phyloP scores from a whole-genome alignment of 192 early-diverging fungal genomes.

The Coemansia sp. region DNA sequence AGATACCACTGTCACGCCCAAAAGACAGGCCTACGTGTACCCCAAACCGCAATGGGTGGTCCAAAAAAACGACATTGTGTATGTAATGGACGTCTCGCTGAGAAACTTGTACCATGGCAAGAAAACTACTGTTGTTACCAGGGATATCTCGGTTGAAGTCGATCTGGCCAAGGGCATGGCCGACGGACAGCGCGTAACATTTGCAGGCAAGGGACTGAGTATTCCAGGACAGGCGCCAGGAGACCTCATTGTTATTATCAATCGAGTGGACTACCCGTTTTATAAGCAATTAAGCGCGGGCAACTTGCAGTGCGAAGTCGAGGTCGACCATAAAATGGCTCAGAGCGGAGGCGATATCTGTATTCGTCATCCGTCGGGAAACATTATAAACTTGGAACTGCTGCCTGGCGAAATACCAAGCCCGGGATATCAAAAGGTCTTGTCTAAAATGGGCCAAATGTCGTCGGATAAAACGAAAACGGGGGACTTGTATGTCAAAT shows the following conservation, averaged over 20 bases:
- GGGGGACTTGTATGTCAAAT: constrained; percentile 27
- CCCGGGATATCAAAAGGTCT: constrained; percentile 17
- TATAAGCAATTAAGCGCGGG: background rate
- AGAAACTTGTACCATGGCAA: constrained; percentile 32
- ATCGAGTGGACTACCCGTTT: constrained; percentile 31
- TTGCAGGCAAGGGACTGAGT: constrained; percentile 18
- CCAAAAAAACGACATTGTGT: constrained; percentile 38
- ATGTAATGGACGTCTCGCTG: constrained; percentile 32
- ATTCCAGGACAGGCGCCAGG: constrained; percentile 8
- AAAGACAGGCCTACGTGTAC: constrained; percentile 17
- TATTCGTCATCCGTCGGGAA: constrained; percentile 29
- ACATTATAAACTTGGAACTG: constrained; percentile 15
- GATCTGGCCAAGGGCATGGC: constrained; percentile 21
- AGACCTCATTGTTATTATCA: constrained; percentile 32
- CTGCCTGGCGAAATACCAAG: constrained; percentile 19
- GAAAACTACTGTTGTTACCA: constrained; percentile 23
- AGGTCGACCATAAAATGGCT: constrained; percentile 25
- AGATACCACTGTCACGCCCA: background rate
- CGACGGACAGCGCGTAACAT: constrained; percentile 29
- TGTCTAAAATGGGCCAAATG: constrained; percentile 15
- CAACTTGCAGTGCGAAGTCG: constrained; percentile 25
- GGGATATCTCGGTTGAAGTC: constrained; percentile 19
- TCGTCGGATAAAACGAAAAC: constrained; percentile 2
- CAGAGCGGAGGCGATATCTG: constrained; percentile 23
- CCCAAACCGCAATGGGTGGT: constrained; percentile 38